phyloP scores from a whole-genome alignment of 2,329 filamentous ascomycete genomes.

The Aspergillus chevalieri region DNA sequence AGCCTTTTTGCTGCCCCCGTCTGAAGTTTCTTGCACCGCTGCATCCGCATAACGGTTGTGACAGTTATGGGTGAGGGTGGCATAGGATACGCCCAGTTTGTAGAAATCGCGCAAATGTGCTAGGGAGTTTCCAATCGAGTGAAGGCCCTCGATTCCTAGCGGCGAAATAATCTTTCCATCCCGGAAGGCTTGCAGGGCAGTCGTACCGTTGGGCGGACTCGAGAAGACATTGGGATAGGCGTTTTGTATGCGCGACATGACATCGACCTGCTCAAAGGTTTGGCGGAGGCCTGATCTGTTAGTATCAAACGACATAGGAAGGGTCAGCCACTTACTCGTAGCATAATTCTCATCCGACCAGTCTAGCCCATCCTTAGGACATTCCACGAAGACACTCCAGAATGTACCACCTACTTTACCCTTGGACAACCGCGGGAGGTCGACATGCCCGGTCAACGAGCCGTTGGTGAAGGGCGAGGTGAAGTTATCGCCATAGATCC shows the following conservation, averaged over 20 bases:
- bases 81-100: constrained; percentile 74
- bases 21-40: constrained; percentile 49
- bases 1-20: constrained; percentile 33
- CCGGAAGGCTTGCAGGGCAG: constrained; percentile 57
- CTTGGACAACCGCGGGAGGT: constrained; percentile 65
- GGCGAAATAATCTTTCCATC: constrained; percentile 66
- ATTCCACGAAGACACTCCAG: constrained; percentile 80
- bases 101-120: constrained; percentile 67
- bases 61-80: constrained; percentile 88
- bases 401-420: constrained; percentile 73
- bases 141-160: constrained; percentile 76
- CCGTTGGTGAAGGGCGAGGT: constrained; percentile 67
- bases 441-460: constrained; percentile 64
- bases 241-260: constrained; percentile 29
- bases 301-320: not conserved
- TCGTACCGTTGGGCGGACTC: constrained; percentile 50
- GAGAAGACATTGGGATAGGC: constrained; percentile 46
- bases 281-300: constrained; percentile 21
- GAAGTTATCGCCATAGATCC: constrained; percentile 70
- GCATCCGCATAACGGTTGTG: constrained; percentile 86
- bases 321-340: constrained; percentile 46
- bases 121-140: constrained; percentile 79
- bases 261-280: constrained; percentile 33
- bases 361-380: constrained; percentile 65
- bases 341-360: constrained; percentile 69